These are phyloP conservation scores for Anthracocystis setariae DNA, from an alignment of 1,284 basidiomycete genomes.

Conservation along the genomic window DNA sequence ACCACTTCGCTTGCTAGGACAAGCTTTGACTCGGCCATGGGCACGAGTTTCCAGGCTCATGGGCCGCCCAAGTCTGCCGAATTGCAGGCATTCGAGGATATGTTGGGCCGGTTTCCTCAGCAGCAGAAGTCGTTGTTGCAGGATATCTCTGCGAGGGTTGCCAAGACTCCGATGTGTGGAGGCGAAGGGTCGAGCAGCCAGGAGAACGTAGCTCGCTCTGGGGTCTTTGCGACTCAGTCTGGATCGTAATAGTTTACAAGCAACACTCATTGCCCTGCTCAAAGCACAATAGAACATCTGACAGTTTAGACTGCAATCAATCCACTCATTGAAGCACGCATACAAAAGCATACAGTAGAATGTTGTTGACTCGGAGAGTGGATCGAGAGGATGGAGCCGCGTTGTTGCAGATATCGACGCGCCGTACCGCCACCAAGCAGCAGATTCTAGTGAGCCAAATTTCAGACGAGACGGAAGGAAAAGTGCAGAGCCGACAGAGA, in stretches of 20 bases:
- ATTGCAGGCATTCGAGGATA: constrained; percentile 33
- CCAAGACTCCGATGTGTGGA: constrained; percentile 14
- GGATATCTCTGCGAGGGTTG: constrained; percentile 33
- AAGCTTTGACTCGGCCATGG: constrained; percentile 9
- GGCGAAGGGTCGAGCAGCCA: constrained; percentile 6
- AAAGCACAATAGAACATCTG: too few relatives aligned
- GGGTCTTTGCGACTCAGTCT: constrained; percentile 3
- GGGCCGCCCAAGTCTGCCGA: constrained; percentile 20
- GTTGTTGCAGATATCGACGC: too few relatives aligned
- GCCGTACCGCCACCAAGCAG: too few relatives aligned
- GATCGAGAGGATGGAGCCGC: too few relatives aligned
- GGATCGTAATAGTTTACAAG: too few relatives aligned
- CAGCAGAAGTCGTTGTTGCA: constrained; percentile 38
- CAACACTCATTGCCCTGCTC: too few relatives aligned
- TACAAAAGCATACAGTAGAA: too few relatives aligned
- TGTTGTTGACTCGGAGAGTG: too few relatives aligned
- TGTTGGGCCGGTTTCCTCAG: constrained; percentile 40
- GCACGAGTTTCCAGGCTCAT: constrained; percentile 2
- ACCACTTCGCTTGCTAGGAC: constrained; percentile 16
- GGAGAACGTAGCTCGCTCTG: constrained; percentile 7
- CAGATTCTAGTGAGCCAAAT: constrained; percentile 5
- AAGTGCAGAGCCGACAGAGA: constrained; percentile 3
- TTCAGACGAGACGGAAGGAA: neutral
- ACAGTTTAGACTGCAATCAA: too few relatives aligned
- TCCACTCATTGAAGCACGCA: too few relatives aligned